phyloP scores from a whole-genome alignment of 768 basidiomycete genomes.

The Hirschioporus abietinus region DNA sequence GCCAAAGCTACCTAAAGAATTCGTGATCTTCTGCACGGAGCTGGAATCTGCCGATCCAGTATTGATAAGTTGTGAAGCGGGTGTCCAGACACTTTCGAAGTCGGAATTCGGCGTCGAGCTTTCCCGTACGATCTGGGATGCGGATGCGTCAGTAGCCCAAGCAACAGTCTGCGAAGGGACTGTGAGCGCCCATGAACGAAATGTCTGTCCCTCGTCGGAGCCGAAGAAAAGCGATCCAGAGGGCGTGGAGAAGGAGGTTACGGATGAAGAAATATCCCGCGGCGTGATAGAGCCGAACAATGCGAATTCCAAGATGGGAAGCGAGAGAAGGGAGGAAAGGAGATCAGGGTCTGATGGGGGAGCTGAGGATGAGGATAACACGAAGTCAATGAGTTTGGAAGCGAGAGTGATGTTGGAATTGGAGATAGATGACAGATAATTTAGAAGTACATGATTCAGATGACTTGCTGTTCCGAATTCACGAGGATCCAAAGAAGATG shows the following conservation, averaged over 20 bases:
- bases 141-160: slow-evolving; percentile 51
- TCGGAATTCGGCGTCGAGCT: slow-evolving; percentile 33
- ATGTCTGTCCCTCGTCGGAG: slow-evolving; percentile 37
- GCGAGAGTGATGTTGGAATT: slow-evolving; percentile 32
- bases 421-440: slow-evolving; percentile 49
- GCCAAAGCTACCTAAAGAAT: background rate
- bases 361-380: slow-evolving; percentile 34
- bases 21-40: slow-evolving; percentile 5
- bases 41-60: slow-evolving; percentile 12
- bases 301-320: slow-evolving; percentile 57
- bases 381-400: slow-evolving; percentile 42
- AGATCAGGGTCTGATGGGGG: slow-evolving; percentile 36
- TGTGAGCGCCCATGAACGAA: slow-evolving; percentile 53
- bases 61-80: slow-evolving; percentile 25
- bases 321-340: slow-evolving; percentile 33
- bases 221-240: slow-evolving; percentile 56
- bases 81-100: slow-evolving; percentile 48
- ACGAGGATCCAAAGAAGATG: slow-evolving; percentile 38
- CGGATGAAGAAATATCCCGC: slow-evolving; percentile 40
- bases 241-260: slow-evolving; percentile 47
- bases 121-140: slow-evolving; percentile 48
- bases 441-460: slow-evolving; percentile 51
- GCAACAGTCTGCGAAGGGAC: slow-evolving; percentile 31
- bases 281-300: slow-evolving; percentile 53
- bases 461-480: slow-evolving; percentile 51